These are phyloP conservation scores for Malus orientalis DNA, from an alignment of 306 rosid genomes.

Conservation along the genomic window DNA sequence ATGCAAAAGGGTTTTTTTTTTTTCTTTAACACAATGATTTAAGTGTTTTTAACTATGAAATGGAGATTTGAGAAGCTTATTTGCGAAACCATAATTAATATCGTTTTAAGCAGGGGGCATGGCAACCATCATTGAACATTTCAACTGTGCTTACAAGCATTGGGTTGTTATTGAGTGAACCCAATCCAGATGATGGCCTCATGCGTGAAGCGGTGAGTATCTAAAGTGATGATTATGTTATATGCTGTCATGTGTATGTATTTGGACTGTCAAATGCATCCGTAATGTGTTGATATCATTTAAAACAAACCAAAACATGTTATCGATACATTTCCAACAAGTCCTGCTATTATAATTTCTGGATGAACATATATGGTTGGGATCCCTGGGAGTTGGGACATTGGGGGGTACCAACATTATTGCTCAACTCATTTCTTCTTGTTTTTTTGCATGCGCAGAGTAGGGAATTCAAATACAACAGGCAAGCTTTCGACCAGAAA, in stretches of 20 bases:
- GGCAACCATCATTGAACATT: slow-evolving; percentile 43
- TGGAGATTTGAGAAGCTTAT: too few relatives aligned
- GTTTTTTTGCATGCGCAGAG: slow-evolving; percentile 17
- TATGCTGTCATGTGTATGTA: neutral
- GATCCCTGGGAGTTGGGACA: neutral
- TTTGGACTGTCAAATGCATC: neutral
- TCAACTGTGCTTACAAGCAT: slow-evolving; percentile 34
- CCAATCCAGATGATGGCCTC: slow-evolving; percentile 41
- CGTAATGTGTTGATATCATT: too few relatives aligned
- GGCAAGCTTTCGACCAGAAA: slow-evolving; percentile 32
- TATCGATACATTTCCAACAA: too few relatives aligned
- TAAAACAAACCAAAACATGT: too few relatives aligned
- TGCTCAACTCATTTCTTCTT: neutral
- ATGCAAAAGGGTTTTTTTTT: too few relatives aligned
- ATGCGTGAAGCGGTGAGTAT: slow-evolving; percentile 37
- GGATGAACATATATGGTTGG: too few relatives aligned
- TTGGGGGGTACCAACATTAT: neutral
- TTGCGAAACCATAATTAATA: too few relatives aligned
- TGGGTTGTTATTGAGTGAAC: slow-evolving; percentile 35
- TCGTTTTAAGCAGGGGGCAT: slow-evolving; percentile 24
- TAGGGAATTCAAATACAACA: slow-evolving; percentile 34
- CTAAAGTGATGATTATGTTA: neutral
- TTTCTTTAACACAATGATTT: too few relatives aligned
- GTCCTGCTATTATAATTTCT: too few relatives aligned
- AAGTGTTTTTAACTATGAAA: too few relatives aligned